Evolutionary conservation across 495 filamentous ascomycete genomes (phyloP).

Genomic region (Patellaria atrata): DNA sequence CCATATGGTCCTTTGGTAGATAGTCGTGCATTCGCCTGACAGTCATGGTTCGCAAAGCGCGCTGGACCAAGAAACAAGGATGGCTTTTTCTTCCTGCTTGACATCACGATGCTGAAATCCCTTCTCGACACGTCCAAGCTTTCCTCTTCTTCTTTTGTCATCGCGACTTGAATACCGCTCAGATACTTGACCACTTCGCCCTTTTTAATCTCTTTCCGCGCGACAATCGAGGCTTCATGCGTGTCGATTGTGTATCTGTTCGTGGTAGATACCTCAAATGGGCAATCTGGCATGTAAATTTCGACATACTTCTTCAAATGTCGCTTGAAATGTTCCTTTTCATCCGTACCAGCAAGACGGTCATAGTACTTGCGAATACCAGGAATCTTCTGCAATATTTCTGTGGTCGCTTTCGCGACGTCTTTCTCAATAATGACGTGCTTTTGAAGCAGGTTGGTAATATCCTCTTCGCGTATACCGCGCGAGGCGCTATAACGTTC

Average conservation of each 20-base stretch:
- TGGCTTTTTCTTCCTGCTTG: slow-evolving; percentile 72
- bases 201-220: slow-evolving; percentile 57
- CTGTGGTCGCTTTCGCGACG: slow-evolving; percentile 44
- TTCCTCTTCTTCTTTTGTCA: slow-evolving; percentile 80
- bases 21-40: slow-evolving; percentile 77
- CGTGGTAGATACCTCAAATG: slow-evolving; percentile 85
- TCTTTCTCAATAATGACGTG: slow-evolving; percentile 65
- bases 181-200: slow-evolving; percentile 86
- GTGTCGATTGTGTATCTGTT: slow-evolving; percentile 89
- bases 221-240: slow-evolving; percentile 78
- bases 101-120: slow-evolving; percentile 94
- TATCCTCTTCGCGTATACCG: slow-evolving; percentile 65
- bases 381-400: slow-evolving; percentile 52
- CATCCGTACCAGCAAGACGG: slow-evolving; percentile 52
- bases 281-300: slow-evolving; percentile 83
- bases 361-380: slow-evolving; percentile 59
- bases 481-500: slow-evolving; percentile 72
- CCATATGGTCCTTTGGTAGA: slow-evolving; percentile 68
- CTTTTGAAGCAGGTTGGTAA: slow-evolving; percentile 62
- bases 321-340: slow-evolving; percentile 73
- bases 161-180: slow-evolving; percentile 71
- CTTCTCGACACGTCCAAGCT: slow-evolving; percentile 61
- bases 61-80: slow-evolving; percentile 89
- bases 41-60: slow-evolving; percentile 95
- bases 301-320: slow-evolving; percentile 86